Base-by-base conservation (phyloP, 768 basidiomycete genomes). In the Strobilomyces dryophilus region DNA sequence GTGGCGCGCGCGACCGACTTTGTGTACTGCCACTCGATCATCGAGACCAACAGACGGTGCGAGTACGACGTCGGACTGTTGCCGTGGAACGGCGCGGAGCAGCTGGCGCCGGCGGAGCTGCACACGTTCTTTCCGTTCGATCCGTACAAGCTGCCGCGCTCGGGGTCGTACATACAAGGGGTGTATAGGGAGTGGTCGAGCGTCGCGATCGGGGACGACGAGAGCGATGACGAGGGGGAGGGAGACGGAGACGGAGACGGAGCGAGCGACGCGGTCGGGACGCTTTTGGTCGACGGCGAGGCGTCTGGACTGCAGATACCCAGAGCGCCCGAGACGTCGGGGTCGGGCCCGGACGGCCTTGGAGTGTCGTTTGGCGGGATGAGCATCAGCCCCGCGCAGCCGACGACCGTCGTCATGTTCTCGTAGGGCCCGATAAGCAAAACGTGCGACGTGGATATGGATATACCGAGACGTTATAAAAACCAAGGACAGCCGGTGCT, bases 111-210 rank as follows among this genome's bases (percentile, higher is more conserved):
- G 47, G 75, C 80, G 9, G 92, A 95, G 54, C 77, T 98, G 51
- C 93, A 92, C 65, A 84, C 86, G 11, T 98, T 98, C 75, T 99
- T 99, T 76, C 97, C 97, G 0, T 99, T 99, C 66, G 97, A 99
- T 69, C 97, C 97, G 3, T 98, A 92, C 74, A 89, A 85, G 54
- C 82, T 99, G 5, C 88, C 92, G 0, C 79, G 83, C 52, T 93
- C 92, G 35, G 76, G 79, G 29, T 68, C 71, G 20, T 97, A 85
- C 63, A 88, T 99, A 50, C 84, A 91, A 49, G 77, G 76, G 9
- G 80, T 97, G 26, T 99, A 98, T 63, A 77, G 94, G 42, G 91
- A 95, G 55, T 99, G 95, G 95, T 75, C 83, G 17, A 74, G 82
- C 31, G 93, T 95, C 4, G 86, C 89, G 5, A 75, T 81, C 21